Percentiles rank a stretch among this genome's conserved stretches.
Conservation (phyloP, 179 eudicot genomes). For the Beta corolliflora region DNA sequence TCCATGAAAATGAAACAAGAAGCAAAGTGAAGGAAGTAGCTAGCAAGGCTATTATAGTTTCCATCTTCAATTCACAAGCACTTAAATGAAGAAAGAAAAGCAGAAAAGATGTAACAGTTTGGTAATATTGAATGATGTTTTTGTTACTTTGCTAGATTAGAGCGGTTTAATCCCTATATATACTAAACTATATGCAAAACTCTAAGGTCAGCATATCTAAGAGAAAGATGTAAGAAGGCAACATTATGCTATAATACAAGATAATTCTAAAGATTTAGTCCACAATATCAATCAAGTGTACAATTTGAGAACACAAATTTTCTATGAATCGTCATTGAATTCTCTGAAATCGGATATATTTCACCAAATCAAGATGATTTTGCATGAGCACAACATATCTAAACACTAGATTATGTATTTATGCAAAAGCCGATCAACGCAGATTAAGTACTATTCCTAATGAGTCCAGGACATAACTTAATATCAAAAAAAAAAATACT, state of each 20-base stretch:
- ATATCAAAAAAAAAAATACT: too few species aligned
- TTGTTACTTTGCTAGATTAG: background rate
- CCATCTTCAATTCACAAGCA: conserved; percentile 13
- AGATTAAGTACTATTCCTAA: too few species aligned
- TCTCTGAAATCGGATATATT: background rate
- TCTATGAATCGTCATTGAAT: too few species aligned
- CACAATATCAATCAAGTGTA: background rate
- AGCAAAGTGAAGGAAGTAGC: conserved; percentile 17
- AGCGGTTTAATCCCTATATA: background rate
- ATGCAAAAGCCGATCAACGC: background rate
- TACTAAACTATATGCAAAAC: background rate
- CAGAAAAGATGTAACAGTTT: background rate
- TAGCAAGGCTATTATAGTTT: conserved; percentile 17
- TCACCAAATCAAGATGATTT: background rate
- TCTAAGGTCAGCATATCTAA: conserved; percentile 18
- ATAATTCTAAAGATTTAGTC: background rate
- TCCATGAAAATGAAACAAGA: conserved; percentile 23
- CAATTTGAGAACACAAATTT: background rate
- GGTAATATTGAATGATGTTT: too few species aligned
- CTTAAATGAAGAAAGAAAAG: background rate
- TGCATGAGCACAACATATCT: conserved; percentile 7
- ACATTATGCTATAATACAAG: background rate
- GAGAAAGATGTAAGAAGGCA: background rate
- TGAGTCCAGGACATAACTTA: too few species aligned
- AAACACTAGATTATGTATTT: background rate